Conservation (phyloP, 2,329 filamentous ascomycete species). For the Penicillium hordei region DNA sequence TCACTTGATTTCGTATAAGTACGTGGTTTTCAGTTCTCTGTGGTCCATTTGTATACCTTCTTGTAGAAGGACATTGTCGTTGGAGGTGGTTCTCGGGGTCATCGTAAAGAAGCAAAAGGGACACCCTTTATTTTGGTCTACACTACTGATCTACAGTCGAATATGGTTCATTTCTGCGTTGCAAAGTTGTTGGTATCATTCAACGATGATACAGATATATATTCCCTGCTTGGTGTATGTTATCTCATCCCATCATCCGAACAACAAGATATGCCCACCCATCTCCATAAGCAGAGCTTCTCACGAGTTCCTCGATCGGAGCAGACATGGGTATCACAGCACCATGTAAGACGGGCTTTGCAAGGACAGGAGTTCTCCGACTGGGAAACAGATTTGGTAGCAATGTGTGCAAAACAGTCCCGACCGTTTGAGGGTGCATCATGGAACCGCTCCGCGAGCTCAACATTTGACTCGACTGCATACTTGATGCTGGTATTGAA, state of each 20-base stretch:
- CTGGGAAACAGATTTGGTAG: conserved; percentile 85
- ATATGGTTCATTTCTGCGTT: too few species aligned
- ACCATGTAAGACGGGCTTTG: conserved; percentile 82
- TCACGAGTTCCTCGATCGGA: conserved; percentile 77
- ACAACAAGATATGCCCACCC: conserved; percentile 87
- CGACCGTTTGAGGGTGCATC: conserved; percentile 66
- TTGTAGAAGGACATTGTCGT: too few species aligned
- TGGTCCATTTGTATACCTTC: too few species aligned
- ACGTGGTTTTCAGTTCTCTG: too few species aligned
- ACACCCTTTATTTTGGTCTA: too few species aligned
- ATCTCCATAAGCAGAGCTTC: conserved; percentile 82
- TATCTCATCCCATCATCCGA: conserved; percentile 60
- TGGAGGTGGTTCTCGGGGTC: neutral
- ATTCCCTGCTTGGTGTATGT: too few species aligned
- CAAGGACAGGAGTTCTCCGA: conserved; percentile 77
- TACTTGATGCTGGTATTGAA: conserved; percentile 34
- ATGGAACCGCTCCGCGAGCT: conserved; percentile 19
- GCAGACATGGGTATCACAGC: conserved; percentile 77
- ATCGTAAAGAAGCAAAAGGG: too few species aligned
- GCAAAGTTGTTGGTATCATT: too few species aligned
- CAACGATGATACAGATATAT: too few species aligned
- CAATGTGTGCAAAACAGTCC: conserved; percentile 70
- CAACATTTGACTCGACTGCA: conserved; percentile 27
- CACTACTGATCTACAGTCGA: neutral
- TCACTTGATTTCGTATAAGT: too few species aligned